Evolutionary conservation across 306 rosid genomes (phyloP), one percentile per base, ranked within the genome.

Genomic region (Castanea sativa): DNA sequence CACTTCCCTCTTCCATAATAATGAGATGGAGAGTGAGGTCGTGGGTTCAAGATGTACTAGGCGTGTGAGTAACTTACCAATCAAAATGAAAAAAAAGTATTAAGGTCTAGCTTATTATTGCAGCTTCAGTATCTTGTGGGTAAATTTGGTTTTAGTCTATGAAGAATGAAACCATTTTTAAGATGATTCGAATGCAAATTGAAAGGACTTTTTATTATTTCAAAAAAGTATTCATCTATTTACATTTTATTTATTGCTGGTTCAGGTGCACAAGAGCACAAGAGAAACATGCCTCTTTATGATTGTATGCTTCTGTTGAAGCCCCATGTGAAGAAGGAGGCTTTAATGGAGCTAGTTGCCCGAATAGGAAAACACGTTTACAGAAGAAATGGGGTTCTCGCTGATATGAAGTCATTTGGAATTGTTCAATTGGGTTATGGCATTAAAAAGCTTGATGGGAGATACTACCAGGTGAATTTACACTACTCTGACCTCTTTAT

Each of bases 391-490:
- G 98, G 99, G 75, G 89, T 95, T 77, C 82, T 93, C 59, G 79
- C 93, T 29, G 89, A 84, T 69, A 2, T 93, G 2, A 87, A 84
- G 84, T 85, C 90, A 10, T 84, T 84, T 27, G 99, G 97, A 76
- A 25, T 14, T 1, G 87, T 95, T 79, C 96, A 92, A 4, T 83
- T 95, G 85, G 98, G 98, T 55, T 95, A 95, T 78, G 99, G 98
- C 23, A 78, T 95, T 19, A 93, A 85, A 83, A 95, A 95, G 87
- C 94, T 90, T 32, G 99, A 95, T 76, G 99, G 99, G 32, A 85
- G 97, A 70, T 88, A 76, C 77, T 95, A 43, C 81, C 91, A 95
- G 99, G 98, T 94, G 38, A 16, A 23, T 64, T 27, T 64, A 7
- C 6, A 15, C 5, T 45, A 13, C 3, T 12, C 16, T 71, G n/a